phyloP scores from a whole-genome alignment of 805 yeast species.

The Saccharomycopsis babjevae region DNA sequence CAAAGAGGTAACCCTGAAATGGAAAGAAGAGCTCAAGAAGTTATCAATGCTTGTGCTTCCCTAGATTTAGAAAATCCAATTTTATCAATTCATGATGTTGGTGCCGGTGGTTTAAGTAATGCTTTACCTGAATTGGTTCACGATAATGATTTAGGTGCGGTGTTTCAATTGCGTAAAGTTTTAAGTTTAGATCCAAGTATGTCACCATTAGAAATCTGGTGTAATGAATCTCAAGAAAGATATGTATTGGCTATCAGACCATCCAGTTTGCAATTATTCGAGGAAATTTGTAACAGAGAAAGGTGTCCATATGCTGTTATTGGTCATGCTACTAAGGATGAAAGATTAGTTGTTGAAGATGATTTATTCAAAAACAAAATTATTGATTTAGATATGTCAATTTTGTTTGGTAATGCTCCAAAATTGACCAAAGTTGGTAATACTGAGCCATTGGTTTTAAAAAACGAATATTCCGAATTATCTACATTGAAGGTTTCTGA shows the following conservation, averaged over 20 bases:
- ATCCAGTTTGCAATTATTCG: constrained; percentile 60
- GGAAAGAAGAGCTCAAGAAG: constrained; percentile 98
- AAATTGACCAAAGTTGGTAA: constrained; percentile 73
- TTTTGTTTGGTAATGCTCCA: constrained; percentile 94
- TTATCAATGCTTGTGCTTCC: constrained; percentile 86
- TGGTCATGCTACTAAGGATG: constrained; percentile 85
- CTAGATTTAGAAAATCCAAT: constrained; percentile 71
- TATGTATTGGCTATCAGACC: constrained; percentile 89
- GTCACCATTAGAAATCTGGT: constrained; percentile 99
- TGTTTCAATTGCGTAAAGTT: constrained; percentile 81
- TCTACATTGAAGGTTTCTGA: constrained; percentile 31
- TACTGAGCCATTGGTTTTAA: constrained; percentile 48
- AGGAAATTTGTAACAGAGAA: constrained; percentile 82
- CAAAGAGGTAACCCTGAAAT: constrained; percentile 99
- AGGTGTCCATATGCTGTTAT: constrained; percentile 95
- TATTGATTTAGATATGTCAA: constrained; percentile 90
- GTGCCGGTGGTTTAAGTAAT: constrained; percentile 98
- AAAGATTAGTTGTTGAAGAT: constrained; percentile 74
- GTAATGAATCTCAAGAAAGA: constrained; percentile 98
- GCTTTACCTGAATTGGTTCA: constrained; percentile 97
- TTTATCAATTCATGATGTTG: constrained; percentile 95
- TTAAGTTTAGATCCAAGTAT: constrained; percentile 90
- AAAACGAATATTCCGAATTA: constrained; percentile 27
- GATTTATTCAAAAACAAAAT: constrained; percentile 70
- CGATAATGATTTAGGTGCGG: constrained; percentile 93